Evolutionary conservation across 164 flowering plant species (phyloP), one percentile per base, ranked within the genome.

Genomic region (Akebia trifoliata): DNA sequence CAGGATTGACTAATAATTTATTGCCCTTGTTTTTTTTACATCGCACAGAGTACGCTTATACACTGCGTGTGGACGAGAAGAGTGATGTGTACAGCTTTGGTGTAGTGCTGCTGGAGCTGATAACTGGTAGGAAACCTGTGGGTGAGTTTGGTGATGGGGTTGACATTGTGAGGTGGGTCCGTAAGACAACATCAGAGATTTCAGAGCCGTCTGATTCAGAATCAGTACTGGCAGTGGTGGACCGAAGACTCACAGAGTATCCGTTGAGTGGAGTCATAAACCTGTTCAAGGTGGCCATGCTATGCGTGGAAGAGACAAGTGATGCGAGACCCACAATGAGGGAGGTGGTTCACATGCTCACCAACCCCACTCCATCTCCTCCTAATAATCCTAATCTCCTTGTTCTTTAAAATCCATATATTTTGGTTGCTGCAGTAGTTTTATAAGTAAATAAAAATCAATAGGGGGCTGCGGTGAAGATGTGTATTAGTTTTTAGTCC

Each of bases 21-120:
- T 11, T 39, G 26, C 45, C 36, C 35, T 61, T 34, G 22, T 25
- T 17, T 50, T 51, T 32, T 32, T 22, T 52, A 3, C 2, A 12
- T 24, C 14, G 42, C 11, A 45, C 84, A 89, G 98, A 92, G 67
- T 92, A 92, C 35, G 98, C 96, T 0, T 89, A 87, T 77, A 92
- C 98, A 8, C 69, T 92, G 64, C 74, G 81, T 51, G 89, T 92
- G 50, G 96, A 89, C 57, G 95, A 89, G 75, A 92, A 92, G 62
- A 89, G 87, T 59, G 98, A 92, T 29, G 98, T 92, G 43, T 92
- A 92, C 85, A 92, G 98, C 69, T 89, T 89, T 26, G 98, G 98
- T 0, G 96, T 92, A 17, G 98, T 92, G 50, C 60, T 92, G 63
- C 67, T 92, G 60, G 98, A 92, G 66, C 77, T 92, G 29, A 76